Percentiles rank a stretch among this genome's conserved stretches.
These are phyloP conservation scores for Salix arbutifolia DNA, from an alignment of 345 rosid genomes.

Conservation along the genomic window DNA sequence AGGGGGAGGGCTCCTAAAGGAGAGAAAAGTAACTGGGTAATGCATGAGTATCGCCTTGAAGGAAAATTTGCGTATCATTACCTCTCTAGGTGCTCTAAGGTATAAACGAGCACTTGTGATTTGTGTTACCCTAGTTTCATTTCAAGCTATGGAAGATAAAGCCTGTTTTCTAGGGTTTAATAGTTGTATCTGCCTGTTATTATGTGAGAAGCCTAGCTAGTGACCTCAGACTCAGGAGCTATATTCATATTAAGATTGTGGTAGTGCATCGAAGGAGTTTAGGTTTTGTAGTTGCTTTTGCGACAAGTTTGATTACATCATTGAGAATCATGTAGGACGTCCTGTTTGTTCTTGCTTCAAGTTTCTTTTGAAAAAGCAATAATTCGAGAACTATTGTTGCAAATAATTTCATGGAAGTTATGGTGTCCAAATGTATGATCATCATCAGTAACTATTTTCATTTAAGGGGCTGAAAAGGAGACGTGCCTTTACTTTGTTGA, in stretches of 20 bases:
- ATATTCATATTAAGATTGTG: neutral
- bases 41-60: constrained; percentile 96
- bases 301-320: no score
- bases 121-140: neutral
- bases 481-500: neutral
- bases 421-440: no score
- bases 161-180: neutral
- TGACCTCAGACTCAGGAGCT: neutral
- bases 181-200: neutral
- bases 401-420: neutral
- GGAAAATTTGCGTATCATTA: constrained; percentile 86
- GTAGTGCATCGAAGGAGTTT: neutral
- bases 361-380: neutral
- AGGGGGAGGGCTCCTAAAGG: constrained; percentile 94
- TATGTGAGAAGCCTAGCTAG: neutral
- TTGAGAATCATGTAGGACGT: neutral
- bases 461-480: neutral
- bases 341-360: neutral
- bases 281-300: neutral
- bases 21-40: constrained; percentile 88
- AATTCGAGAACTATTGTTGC: neutral
- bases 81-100: constrained; percentile 74
- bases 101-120: neutral
- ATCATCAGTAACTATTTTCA: neutral
- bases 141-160: neutral